A percentile compares a stretch with the other conserved stretches of the same genome.
Evolutionary conservation across 2,329 filamentous ascomycete genomes (phyloP).

Genomic region (Ceratocystis ficicola): DNA sequence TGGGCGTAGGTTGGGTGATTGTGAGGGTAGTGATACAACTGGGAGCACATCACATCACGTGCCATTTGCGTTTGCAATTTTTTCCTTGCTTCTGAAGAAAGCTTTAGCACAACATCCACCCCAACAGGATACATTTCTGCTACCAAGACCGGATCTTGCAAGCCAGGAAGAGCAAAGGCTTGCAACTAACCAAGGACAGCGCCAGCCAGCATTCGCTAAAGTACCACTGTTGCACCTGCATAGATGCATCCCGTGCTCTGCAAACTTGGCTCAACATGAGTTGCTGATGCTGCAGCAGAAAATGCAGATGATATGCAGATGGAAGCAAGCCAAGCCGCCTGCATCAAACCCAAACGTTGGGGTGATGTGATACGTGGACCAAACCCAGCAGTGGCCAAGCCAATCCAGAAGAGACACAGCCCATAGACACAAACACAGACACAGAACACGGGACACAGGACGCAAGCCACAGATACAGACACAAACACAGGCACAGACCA

Average conservation of each 20-base stretch:
- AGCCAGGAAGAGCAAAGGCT: neutral
- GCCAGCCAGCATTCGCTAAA: neutral
- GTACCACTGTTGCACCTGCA: slow-evolving; percentile 5
- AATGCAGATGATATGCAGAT: neutral
- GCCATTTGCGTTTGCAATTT: no score
- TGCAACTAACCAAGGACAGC: neutral
- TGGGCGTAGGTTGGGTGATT: neutral
- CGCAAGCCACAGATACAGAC: no score
- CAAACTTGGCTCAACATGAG: neutral
- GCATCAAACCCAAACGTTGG: neutral
- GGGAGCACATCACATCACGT: no score
- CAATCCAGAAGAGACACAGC: neutral
- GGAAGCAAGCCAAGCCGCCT: neutral
- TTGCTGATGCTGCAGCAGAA: neutral
- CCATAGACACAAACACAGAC: no score
- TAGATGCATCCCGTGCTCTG: neutral
- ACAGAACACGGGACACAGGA: no score
- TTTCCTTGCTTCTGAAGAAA: no score
- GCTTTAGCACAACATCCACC: no score
- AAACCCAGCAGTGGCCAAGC: no score
- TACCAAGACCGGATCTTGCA: no score
- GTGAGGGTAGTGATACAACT: neutral
- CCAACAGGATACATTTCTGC: no score
- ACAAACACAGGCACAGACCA: no score
- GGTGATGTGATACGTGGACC: no score